Percentiles rank a stretch among this genome's conserved stretches.
Conservation (phyloP, 208 protist genomes). For the Endotrypanum monterogeii region DNA sequence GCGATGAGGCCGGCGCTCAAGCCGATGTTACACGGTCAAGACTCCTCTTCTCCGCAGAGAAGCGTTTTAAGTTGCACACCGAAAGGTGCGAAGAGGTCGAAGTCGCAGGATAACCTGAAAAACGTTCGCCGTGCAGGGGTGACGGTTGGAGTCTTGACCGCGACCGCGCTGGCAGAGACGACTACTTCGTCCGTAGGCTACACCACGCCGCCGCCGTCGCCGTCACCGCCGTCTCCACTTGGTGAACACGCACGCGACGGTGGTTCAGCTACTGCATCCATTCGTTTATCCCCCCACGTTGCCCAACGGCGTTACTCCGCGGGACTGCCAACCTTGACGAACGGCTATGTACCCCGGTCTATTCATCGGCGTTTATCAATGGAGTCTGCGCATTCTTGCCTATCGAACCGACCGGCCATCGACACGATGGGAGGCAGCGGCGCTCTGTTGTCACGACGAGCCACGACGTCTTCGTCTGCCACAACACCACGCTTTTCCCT, state of each 20-base stretch:
- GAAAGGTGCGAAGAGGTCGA: neutral
- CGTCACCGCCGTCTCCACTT: neutral
- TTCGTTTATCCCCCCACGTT: neutral
- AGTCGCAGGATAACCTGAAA: neutral
- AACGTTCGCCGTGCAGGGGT: neutral
- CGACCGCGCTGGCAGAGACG: neutral
- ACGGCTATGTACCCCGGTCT: no score
- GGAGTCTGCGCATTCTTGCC: neutral
- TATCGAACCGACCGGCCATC: neutral
- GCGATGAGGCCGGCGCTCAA: neutral
- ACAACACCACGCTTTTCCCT: neutral
- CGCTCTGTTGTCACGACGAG: neutral
- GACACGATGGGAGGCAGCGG: neutral
- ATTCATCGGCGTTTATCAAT: neutral
- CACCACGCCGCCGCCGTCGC: neutral
- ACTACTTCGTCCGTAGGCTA: neutral
- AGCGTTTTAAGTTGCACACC: neutral
- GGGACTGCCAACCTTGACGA: neutral
- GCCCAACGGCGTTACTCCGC: conserved; percentile 5
- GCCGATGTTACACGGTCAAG: neutral
- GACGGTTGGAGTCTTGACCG: neutral
- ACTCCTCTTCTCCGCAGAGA: neutral
- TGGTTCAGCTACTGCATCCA: neutral
- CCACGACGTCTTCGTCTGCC: neutral
- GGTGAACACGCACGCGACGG: neutral